Percentiles rank a stretch among this genome's conserved stretches.
These are phyloP conservation scores for Reutealis trisperma DNA, from an alignment of 345 rosid genomes.

Conservation along the genomic window DNA sequence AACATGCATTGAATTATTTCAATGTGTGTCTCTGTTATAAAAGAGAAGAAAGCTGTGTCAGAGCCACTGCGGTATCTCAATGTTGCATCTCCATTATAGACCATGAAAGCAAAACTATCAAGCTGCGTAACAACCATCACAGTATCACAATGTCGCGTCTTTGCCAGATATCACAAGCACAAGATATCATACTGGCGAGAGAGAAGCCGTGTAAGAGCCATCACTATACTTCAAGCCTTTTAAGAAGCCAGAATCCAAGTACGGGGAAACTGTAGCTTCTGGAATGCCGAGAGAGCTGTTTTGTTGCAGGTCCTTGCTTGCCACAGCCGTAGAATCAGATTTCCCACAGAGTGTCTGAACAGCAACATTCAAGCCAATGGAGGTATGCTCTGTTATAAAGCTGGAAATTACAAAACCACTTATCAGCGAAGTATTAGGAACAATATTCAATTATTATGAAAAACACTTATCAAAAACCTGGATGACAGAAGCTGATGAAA, in stretches of 20 bases:
- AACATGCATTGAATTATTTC: background rate
- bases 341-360: slow-evolving; percentile 37
- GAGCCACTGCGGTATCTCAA: background rate
- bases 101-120: background rate
- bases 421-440: background rate
- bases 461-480: background rate
- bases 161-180: background rate
- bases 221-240: slow-evolving; percentile 66
- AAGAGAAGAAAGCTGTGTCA: background rate
- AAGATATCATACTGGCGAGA: slow-evolving; percentile 51
- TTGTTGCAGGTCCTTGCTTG: slow-evolving; percentile 25
- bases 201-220: slow-evolving; percentile 59
- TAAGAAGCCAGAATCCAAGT: slow-evolving; percentile 53
- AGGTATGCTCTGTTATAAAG: slow-evolving; percentile 64
- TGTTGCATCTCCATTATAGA: slow-evolving; percentile 2
- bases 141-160: background rate
- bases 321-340: slow-evolving; percentile 33
- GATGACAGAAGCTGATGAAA: background rate
- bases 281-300: slow-evolving; percentile 41
- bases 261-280: slow-evolving; percentile 50
- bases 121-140: background rate
- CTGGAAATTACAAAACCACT: slow-evolving; percentile 41
- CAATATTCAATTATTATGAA: background rate
- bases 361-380: slow-evolving; percentile 75
- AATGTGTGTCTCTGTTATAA: background rate